Conservation (phyloP, 2,329 filamentous ascomycete genomes). For the Colletotrichum sp. region DNA sequence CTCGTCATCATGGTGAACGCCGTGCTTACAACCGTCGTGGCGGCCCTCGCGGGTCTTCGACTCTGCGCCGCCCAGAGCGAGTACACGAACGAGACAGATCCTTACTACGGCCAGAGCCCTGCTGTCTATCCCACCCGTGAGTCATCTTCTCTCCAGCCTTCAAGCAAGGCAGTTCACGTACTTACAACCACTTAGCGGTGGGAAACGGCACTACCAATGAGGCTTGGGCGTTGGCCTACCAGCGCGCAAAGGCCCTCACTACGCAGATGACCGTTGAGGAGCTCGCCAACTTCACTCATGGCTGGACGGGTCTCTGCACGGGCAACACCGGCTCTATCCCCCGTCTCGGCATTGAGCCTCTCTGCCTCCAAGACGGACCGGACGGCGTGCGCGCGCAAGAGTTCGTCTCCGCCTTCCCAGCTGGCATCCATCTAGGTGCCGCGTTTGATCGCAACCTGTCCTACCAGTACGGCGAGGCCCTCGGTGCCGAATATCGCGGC, state of each 20-base stretch:
- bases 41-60: neutral
- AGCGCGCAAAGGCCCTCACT: conserved; percentile 61
- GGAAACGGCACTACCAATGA: conserved; percentile 25
- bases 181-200: neutral
- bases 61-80: conserved; percentile 1
- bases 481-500: conserved; percentile 55
- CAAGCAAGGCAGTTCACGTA: neutral
- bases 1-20: neutral
- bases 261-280: conserved; percentile 69
- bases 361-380: conserved; percentile 84
- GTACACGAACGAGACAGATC: conserved; percentile 1
- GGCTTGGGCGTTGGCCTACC: conserved; percentile 63
- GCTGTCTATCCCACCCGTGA: conserved; percentile 28
- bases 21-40: neutral
- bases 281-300: conserved; percentile 50
- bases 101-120: conserved; percentile 23
- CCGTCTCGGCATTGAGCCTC: conserved; percentile 48
- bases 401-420: conserved; percentile 67
- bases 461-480: conserved; percentile 69
- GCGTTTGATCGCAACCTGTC: conserved; percentile 83
- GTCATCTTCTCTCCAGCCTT: neutral
- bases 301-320: conserved; percentile 32
- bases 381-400: conserved; percentile 64
- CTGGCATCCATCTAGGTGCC: conserved; percentile 77
- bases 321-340: conserved; percentile 53